phyloP scores from a whole-genome alignment of 1,284 basidiomycete genomes.

The Cryptococcus sp. region DNA sequence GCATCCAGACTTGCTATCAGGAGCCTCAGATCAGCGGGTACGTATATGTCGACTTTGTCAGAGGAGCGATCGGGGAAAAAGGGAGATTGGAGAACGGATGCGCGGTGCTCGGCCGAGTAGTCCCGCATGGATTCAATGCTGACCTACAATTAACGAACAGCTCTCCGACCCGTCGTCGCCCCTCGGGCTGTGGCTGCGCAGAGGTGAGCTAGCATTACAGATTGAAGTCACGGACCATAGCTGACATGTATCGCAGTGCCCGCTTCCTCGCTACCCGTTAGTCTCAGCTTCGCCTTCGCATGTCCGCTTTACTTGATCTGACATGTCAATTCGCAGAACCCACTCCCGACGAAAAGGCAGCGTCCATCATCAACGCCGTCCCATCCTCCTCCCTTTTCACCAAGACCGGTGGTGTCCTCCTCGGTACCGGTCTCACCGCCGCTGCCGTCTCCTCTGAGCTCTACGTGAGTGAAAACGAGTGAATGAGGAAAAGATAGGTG shows the following conservation, averaged over 20 bases:
- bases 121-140: slow-evolving; percentile 10
- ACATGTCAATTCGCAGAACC: slow-evolving; percentile 38
- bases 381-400: slow-evolving; percentile 91
- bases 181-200: slow-evolving; percentile 43
- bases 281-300: slow-evolving; percentile 8
- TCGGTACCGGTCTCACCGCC: slow-evolving; percentile 86
- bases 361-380: slow-evolving; percentile 86
- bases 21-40: slow-evolving; percentile 51
- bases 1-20: slow-evolving; percentile 54
- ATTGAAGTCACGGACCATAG: not conserved
- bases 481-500: not conserved
- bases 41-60: slow-evolving; percentile 15
- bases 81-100: slow-evolving; percentile 2
- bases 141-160: slow-evolving; percentile 9
- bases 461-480: slow-evolving; percentile 61
- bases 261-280: slow-evolving; percentile 50
- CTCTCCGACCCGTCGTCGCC: slow-evolving; percentile 34
- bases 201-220: slow-evolving; percentile 28
- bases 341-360: slow-evolving; percentile 83
- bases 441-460: slow-evolving; percentile 96
- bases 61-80: slow-evolving; percentile 2
- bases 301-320: not conserved
- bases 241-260: slow-evolving; percentile 19
- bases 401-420: slow-evolving; percentile 89
- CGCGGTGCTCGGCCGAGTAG: slow-evolving; percentile 9